Conservation (phyloP, 139 green algal genomes). For the Medakamo hakoo region DNA sequence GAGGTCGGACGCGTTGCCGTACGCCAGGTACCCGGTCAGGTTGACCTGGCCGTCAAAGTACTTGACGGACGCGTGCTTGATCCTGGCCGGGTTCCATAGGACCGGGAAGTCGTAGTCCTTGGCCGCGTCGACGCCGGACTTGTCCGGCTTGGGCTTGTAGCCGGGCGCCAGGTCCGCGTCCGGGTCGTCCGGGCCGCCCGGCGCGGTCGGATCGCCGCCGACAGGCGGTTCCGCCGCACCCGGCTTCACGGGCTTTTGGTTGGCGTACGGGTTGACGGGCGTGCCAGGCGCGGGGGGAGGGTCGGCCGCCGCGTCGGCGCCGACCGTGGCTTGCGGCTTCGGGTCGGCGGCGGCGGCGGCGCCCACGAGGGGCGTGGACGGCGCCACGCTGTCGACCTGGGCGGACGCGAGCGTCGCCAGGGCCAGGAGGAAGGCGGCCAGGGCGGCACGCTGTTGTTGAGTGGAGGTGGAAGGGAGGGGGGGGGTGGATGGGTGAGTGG, state of each 20-base stretch:
- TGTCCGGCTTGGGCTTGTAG: not conserved
- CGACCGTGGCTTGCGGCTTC: not conserved
- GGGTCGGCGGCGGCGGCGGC: conserved; percentile 14
- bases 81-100: not conserved
- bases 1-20: not conserved
- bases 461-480: too few species aligned
- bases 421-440: too few species aligned
- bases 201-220: too few species aligned
- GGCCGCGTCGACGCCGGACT: not conserved
- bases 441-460: too few species aligned
- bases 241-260: not conserved
- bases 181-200: too few species aligned
- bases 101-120: not conserved
- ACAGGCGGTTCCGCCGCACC: too few species aligned
- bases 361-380: conserved; percentile 18
- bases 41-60: not conserved
- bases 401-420: too few species aligned
- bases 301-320: too few species aligned
- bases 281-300: not conserved
- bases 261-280: not conserved
- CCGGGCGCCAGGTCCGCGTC: too few species aligned
- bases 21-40: not conserved
- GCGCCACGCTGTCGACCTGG: too few species aligned
- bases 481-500: too few species aligned
- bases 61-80: not conserved